These are phyloP conservation scores for Didymella arachidicola DNA, from an alignment of 2,329 filamentous ascomycete genomes.

Conservation along the genomic window DNA sequence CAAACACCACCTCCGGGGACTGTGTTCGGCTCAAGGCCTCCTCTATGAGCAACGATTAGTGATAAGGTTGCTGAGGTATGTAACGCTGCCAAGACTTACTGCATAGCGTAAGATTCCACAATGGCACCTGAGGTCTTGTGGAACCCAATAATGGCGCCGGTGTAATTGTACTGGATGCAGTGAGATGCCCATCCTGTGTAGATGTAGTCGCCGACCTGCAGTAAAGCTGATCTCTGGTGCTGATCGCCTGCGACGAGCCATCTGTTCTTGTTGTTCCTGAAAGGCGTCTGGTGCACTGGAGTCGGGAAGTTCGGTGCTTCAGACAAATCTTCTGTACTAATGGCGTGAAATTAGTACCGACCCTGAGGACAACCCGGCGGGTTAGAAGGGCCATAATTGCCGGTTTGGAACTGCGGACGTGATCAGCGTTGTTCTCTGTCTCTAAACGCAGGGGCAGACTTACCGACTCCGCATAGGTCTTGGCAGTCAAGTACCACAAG, in stretches of 20 bases:
- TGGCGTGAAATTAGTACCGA: slow-evolving; percentile 57
- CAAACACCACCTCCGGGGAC: slow-evolving; percentile 57
- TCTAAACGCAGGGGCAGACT: background rate
- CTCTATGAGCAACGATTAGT: slow-evolving; percentile 38
- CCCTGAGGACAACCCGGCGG: slow-evolving; percentile 54
- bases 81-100: background rate
- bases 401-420: slow-evolving; percentile 29
- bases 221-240: slow-evolving; percentile 57
- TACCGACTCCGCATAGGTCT: slow-evolving; percentile 55
- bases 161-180: slow-evolving; percentile 62
- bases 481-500: slow-evolving; percentile 59
- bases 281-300: slow-evolving; percentile 54
- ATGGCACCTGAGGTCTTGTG: slow-evolving; percentile 56
- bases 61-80: background rate
- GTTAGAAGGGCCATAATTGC: slow-evolving; percentile 26
- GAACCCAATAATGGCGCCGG: slow-evolving; percentile 60
- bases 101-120: slow-evolving; percentile 55
- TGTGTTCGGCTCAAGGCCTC: slow-evolving; percentile 52
- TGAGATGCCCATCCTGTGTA: slow-evolving; percentile 62
- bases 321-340: slow-evolving; percentile 56
- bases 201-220: slow-evolving; percentile 57
- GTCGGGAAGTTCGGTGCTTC: slow-evolving; percentile 55
- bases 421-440: background rate
- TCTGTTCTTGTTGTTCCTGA: slow-evolving; percentile 57
- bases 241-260: slow-evolving; percentile 59